These are phyloP conservation scores for Trichoderma sp. DNA, from an alignment of 2,329 filamentous ascomycete genomes.

Conservation along the genomic window DNA sequence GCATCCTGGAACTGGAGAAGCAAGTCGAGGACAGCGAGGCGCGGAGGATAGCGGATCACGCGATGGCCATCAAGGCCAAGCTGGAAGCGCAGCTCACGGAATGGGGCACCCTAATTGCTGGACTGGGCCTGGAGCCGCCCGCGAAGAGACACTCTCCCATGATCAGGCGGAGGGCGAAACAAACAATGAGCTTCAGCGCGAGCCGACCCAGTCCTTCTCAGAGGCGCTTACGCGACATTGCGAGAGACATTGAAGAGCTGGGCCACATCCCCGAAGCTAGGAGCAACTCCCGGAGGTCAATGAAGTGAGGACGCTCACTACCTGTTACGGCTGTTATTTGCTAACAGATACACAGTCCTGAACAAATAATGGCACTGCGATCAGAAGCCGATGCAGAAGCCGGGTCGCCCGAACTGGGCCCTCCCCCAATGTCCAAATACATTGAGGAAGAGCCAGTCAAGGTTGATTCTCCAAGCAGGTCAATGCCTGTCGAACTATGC, in stretches of 20 bases:
- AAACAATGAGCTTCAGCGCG: slow-evolving; percentile 46
- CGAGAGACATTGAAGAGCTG: slow-evolving; percentile 55
- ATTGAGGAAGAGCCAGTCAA: slow-evolving; percentile 60
- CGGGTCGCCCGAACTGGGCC: slow-evolving; percentile 70
- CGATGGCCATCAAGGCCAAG: slow-evolving; percentile 68
- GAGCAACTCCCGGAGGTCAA: slow-evolving; percentile 64
- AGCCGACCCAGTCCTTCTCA: slow-evolving; percentile 54
- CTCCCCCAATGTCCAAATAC: slow-evolving; percentile 61
- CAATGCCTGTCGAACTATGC: slow-evolving; percentile 21
- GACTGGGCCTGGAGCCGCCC: slow-evolving; percentile 64
- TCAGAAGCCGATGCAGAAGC: slow-evolving; percentile 52
- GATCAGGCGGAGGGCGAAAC: slow-evolving; percentile 46
- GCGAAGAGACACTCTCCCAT: slow-evolving; percentile 50
- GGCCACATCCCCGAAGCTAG: slow-evolving; percentile 69
- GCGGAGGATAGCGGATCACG: slow-evolving; percentile 64
- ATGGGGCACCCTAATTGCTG: slow-evolving; percentile 66
- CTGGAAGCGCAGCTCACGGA: slow-evolving; percentile 74
- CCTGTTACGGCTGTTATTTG: neutral
- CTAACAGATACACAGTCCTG: slow-evolving; percentile 51
- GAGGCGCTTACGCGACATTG: slow-evolving; percentile 59
- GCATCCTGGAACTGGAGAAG: slow-evolving; percentile 69
- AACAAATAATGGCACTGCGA: slow-evolving; percentile 64
- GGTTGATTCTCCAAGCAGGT: slow-evolving; percentile 50
- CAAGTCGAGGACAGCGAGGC: slow-evolving; percentile 64
- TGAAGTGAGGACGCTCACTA: slow-evolving; percentile 59